phyloP scores from a whole-genome alignment of 495 filamentous ascomycete species.

The Annulohypoxylon maeteangense region DNA sequence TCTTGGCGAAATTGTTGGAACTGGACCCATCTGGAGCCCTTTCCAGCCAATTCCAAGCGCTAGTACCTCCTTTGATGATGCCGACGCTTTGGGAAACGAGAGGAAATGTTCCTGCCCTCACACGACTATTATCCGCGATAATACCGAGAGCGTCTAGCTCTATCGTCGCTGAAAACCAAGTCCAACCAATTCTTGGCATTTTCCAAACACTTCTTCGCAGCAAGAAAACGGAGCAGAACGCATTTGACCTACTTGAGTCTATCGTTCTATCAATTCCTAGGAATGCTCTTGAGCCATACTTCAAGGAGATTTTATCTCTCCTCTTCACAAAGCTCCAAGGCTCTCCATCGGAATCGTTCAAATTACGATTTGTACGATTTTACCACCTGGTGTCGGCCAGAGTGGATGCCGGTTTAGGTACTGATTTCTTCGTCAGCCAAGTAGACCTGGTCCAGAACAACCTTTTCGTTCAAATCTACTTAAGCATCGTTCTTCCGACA shows the following conservation, averaged over 20 bases:
- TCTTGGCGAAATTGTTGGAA: conserved; percentile 89
- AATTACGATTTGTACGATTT: conserved; percentile 84
- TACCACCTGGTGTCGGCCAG: conserved; percentile 89
- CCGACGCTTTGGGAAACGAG: conserved; percentile 86
- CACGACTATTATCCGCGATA: conserved; percentile 83
- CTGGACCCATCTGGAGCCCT: conserved; percentile 77
- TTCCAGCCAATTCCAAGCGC: conserved; percentile 76
- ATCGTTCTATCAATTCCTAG: conserved; percentile 74
- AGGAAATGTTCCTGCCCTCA: conserved; percentile 91
- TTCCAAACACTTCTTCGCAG: conserved; percentile 85
- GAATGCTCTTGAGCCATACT: conserved; percentile 76
- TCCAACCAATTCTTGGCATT: conserved; percentile 85
- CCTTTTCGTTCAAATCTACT: conserved; percentile 86
- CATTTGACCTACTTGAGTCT: conserved; percentile 88
- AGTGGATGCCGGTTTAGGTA: conserved; percentile 77
- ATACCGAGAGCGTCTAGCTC: conserved; percentile 77
- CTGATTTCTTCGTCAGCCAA: conserved; percentile 86
- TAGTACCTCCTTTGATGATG: conserved; percentile 78
- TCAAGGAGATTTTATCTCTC: conserved; percentile 78
- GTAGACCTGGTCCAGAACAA: conserved; percentile 82
- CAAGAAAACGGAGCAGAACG: conserved; percentile 81
- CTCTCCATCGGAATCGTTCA: conserved; percentile 79
- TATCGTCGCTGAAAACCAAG: conserved; percentile 74
- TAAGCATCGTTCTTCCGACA: conserved; percentile 83
- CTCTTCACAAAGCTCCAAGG: conserved; percentile 84